Percentiles rank a stretch among this genome's conserved stretches.
These are phyloP conservation scores for Piper longum DNA, from an alignment of 164 flowering plant species.

Conservation along the genomic window DNA sequence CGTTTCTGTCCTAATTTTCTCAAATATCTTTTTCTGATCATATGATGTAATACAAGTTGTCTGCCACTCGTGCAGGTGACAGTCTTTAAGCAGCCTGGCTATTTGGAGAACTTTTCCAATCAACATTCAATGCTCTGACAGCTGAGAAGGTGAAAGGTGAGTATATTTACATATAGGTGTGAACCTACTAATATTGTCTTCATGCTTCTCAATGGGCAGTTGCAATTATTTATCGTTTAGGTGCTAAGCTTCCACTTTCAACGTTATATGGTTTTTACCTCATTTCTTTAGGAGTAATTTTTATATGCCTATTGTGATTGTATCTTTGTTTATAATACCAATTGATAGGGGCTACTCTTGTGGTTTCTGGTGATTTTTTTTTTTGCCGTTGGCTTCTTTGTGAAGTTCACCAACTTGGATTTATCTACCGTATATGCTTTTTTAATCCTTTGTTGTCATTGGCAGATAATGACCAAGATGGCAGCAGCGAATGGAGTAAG, in stretches of 20 bases:
- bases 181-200: background rate
- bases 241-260: background rate
- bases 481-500: constrained; percentile 96
- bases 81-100: constrained; percentile 75
- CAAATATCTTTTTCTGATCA: background rate
- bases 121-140: constrained; percentile 79
- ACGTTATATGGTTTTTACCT: background rate
- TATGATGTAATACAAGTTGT: background rate
- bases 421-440: background rate
- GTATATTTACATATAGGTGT: background rate
- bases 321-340: background rate
- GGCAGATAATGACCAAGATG: constrained; percentile 92
- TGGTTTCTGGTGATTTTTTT: constrained; percentile 99
- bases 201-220: background rate
- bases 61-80: constrained; percentile 49
- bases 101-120: constrained; percentile 86
- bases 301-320: background rate
- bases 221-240: background rate
- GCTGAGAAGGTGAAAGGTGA: constrained; percentile 70
- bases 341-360: constrained; percentile 72
- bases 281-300: background rate
- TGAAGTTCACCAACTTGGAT: no score
- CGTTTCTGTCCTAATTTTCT: background rate
- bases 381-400: constrained; percentile 22
- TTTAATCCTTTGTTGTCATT: constrained; percentile 5